Conservation (phyloP, 148 eudicot genomes). For the Cornus suecica region DNA sequence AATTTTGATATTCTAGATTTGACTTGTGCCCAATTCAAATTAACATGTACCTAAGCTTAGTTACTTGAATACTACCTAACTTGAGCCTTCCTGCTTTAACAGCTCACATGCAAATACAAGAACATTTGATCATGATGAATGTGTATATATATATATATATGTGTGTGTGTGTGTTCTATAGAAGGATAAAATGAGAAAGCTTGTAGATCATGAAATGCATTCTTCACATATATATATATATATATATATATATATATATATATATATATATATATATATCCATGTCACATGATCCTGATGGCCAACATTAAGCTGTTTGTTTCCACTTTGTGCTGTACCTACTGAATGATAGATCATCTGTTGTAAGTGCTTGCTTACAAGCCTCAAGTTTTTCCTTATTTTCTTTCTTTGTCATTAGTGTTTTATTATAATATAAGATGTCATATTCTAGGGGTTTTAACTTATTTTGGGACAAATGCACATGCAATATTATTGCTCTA, state of each 20-base stretch:
- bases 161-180: too few relatives aligned
- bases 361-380: too few relatives aligned
- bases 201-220: background rate
- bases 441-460: background rate
- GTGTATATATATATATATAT: background rate
- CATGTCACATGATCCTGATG: background rate
- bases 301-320: background rate
- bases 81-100: background rate
- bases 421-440: too few relatives aligned
- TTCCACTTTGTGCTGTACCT: too few relatives aligned
- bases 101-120: slow-evolving; percentile 1
- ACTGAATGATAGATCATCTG: too few relatives aligned
- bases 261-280: too few relatives aligned
- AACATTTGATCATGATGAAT: background rate
- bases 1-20: slow-evolving; percentile 13
- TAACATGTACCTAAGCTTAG: slow-evolving; percentile 32
- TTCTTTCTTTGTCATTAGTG: background rate
- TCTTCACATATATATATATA: background rate
- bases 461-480: too few relatives aligned
- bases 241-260: too few relatives aligned
- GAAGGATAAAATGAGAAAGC: background rate
- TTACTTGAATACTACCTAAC: slow-evolving; percentile 15
- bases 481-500: too few relatives aligned
- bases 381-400: background rate
- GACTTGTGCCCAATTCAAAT: slow-evolving; percentile 34